phyloP scores from a whole-genome alignment of 805 yeast species.

The Cyberlindnera bimundalis region DNA sequence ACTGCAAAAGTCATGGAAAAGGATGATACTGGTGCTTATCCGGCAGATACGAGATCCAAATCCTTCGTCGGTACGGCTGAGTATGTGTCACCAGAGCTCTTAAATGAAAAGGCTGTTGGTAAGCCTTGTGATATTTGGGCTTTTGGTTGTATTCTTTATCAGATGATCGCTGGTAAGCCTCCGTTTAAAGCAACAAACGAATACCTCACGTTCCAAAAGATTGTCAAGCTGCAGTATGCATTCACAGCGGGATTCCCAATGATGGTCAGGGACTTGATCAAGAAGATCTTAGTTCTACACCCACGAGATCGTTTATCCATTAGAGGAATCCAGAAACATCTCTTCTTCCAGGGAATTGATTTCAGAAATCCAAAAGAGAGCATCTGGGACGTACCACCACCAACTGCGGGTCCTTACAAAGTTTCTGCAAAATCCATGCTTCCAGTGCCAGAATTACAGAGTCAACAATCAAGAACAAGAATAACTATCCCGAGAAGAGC shows the following conservation, averaged over 20 bases:
- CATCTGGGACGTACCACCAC: slow-evolving; percentile 59
- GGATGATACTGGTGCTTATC: slow-evolving; percentile 48
- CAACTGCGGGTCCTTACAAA: slow-evolving; percentile 68
- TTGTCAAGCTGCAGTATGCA: slow-evolving; percentile 75
- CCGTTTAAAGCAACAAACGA: slow-evolving; percentile 85
- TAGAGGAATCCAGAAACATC: slow-evolving; percentile 55
- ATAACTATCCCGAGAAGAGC: slow-evolving; percentile 25
- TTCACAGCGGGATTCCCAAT: slow-evolving; percentile 83
- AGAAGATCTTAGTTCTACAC: slow-evolving; percentile 58
- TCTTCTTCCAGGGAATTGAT: slow-evolving; percentile 53
- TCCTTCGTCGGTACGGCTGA: slow-evolving; percentile 88
- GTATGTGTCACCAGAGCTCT: slow-evolving; percentile 76
- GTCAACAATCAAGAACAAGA: slow-evolving; percentile 15
- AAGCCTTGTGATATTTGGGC: slow-evolving; percentile 98
- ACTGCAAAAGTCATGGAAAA: slow-evolving; percentile 70
- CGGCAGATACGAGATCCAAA: slow-evolving; percentile 64
- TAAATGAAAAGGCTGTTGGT: slow-evolving; percentile 77
- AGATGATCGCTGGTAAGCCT: slow-evolving; percentile 91
- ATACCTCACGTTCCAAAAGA: slow-evolving; percentile 76
- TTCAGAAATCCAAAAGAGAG: slow-evolving; percentile 46
- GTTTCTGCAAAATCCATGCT: slow-evolving; percentile 77
- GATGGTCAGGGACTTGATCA: slow-evolving; percentile 67
- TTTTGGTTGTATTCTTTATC: slow-evolving; percentile 92
- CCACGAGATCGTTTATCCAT: slow-evolving; percentile 63
- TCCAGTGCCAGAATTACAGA: slow-evolving; percentile 53